Base-by-base conservation (phyloP, 768 basidiomycete species). In the Suillus subaureus region DNA sequence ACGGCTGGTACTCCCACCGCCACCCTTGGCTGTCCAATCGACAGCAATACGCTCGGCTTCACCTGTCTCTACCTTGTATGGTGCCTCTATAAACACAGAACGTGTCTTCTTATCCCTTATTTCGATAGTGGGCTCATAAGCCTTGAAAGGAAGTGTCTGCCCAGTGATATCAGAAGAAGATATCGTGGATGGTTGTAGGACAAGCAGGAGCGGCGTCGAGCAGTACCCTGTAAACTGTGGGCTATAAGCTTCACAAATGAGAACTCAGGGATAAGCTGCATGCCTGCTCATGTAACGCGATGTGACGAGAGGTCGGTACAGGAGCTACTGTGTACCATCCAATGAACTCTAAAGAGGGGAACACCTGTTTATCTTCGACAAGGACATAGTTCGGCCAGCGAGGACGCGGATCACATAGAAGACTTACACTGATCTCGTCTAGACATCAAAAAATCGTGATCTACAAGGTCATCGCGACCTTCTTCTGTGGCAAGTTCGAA, bases 1-100 rank as follows among this genome's bases (percentile, higher is more conserved):
- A 95, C 94, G 80, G 68, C 89, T 93, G 16, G 89, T 92, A 51
- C 89, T 91, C 68, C 89, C 91, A 35, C 87, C 92, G 57, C 94
- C 93, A 11, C 93, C 92, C 75, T 89, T 88, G 31, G 93, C 92
- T 3, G 93, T 93, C 85, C 94, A 97, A 75, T 99, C 97, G 0
- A 99, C 97, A 7, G 97, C 97, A 68, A 99, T 98, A 45, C 97
- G 89, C 75, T 99, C 97, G 18, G 97, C 97, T 79, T 99, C 97
- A 40, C 97, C 97, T 0, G 97, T 98, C 78, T 98, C 97, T 21
- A 99, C 91, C 60, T 87, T 90, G 79, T 90, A 99, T 4, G 90
- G 81, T 1, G 90, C 93, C 72, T 94, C 91, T 54, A 97, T 87
- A 71, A 93, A 97, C 13, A 91, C 89, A 1, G 89, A 87, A 62